Percentiles rank a stretch among this genome's conserved stretches.
These are phyloP conservation scores for Tolypocladium pustulatum DNA, from an alignment of 2,329 filamentous ascomycete species.

Conservation along the genomic window DNA sequence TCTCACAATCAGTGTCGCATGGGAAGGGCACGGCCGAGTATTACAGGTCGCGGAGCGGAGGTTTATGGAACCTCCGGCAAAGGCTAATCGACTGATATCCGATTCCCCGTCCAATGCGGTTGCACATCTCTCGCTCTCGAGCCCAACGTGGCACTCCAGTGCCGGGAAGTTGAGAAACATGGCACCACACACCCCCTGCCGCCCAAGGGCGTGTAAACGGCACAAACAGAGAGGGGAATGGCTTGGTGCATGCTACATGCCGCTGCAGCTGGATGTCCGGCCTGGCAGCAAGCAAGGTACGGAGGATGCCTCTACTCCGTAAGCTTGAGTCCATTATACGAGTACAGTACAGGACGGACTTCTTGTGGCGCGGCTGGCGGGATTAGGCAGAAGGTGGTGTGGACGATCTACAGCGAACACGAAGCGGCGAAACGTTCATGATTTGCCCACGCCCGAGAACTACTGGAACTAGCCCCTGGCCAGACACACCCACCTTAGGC, in stretches of 20 bases:
- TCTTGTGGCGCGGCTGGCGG: slow-evolving; percentile 5
- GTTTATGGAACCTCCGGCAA: background rate
- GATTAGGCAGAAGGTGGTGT: slow-evolving; percentile 13
- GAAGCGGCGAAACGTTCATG: slow-evolving; percentile 9
- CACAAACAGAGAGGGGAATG: background rate
- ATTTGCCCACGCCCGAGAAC: background rate
- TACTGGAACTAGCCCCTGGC: slow-evolving; percentile 1
- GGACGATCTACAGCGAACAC: slow-evolving; percentile 19
- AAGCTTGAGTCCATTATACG: background rate
- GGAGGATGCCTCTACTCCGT: background rate
- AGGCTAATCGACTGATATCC: background rate
- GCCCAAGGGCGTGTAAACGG: background rate
- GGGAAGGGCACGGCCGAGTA: background rate
- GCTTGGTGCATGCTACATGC: background rate
- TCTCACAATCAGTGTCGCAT: background rate
- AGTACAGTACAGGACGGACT: background rate
- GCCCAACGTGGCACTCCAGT: background rate
- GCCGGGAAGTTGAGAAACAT: background rate
- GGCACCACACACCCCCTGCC: background rate
- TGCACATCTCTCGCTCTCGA: background rate
- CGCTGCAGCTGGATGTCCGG: background rate
- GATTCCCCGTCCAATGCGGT: background rate
- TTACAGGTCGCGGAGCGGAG: background rate
- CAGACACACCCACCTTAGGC: background rate
- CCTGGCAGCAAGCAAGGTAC: background rate